phyloP scores from a whole-genome alignment of 306 rosid genomes.

The Acmispon strigosus region DNA sequence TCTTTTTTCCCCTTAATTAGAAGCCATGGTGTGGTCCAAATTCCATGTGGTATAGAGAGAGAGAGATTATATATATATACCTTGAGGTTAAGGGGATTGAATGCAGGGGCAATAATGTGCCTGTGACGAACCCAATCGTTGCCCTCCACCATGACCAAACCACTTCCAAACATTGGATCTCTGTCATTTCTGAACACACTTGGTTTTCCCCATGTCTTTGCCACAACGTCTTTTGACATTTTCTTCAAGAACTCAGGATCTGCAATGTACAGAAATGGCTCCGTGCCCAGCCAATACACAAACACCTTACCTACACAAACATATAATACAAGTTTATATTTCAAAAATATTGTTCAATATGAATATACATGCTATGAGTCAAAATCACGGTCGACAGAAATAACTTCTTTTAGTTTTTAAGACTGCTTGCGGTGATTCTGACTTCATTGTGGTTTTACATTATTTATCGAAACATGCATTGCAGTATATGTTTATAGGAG shows the following conservation, averaged over 20 bases:
- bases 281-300: conserved; percentile 79
- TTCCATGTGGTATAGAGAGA: background rate
- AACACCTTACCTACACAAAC: conserved; percentile 55
- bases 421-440: no score
- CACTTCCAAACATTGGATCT: conserved; percentile 80
- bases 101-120: conserved; percentile 67
- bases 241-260: conserved; percentile 64
- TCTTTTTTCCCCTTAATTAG: no score
- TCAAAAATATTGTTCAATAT: no score
- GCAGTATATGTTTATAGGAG: no score
- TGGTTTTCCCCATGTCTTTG: conserved; percentile 81
- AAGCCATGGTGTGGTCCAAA: no score
- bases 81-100: conserved; percentile 65
- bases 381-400: no score
- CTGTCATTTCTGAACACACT: conserved; percentile 66
- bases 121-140: conserved; percentile 80
- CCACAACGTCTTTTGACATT: conserved; percentile 57
- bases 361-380: no score
- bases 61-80: conserved; percentile 27
- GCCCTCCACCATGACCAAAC: conserved; percentile 73
- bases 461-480: no score
- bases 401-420: no score
- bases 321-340: background rate
- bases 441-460: no score
- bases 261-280: conserved; percentile 74